Evolutionary conservation across 179 eudicot genomes (phyloP).

Genomic region (Silene noctiflora): DNA sequence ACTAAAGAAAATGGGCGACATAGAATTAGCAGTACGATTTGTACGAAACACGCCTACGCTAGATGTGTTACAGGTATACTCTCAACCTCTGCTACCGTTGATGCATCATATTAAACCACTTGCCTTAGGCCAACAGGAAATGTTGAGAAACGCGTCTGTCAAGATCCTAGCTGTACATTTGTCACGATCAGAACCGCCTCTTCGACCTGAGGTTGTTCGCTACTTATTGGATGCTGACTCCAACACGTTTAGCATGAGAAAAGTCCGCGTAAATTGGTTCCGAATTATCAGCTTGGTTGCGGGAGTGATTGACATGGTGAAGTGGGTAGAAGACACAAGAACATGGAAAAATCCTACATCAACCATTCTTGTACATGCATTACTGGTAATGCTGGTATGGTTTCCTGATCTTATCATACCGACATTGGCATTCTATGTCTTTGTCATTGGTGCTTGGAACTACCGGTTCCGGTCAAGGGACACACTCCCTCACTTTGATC

Average conservation of each 20-base stretch:
- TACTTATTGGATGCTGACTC: constrained; percentile 77
- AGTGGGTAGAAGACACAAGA: constrained; percentile 84
- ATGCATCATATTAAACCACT: constrained; percentile 92
- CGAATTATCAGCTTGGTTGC: constrained; percentile 68
- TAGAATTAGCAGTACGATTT: constrained; percentile 73
- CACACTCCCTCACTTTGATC: constrained; percentile 65
- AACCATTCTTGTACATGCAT: constrained; percentile 75
- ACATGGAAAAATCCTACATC: constrained; percentile 90
- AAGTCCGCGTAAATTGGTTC: constrained; percentile 80
- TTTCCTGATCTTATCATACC: constrained; percentile 84
- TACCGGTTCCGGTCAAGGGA: constrained; percentile 56
- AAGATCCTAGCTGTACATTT: constrained; percentile 63
- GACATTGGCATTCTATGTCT: constrained; percentile 72
- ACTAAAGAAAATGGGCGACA: constrained; percentile 82
- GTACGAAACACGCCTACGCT: constrained; percentile 51
- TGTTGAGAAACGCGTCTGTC: constrained; percentile 47
- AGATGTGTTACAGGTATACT: constrained; percentile 72
- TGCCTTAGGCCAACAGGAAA: constrained; percentile 68
- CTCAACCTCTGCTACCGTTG: constrained; percentile 67
- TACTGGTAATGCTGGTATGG: constrained; percentile 86
- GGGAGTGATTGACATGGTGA: constrained; percentile 56
- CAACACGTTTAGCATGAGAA: constrained; percentile 77
- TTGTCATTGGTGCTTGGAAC: constrained; percentile 77
- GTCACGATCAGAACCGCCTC: constrained; percentile 86
- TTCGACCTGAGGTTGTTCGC: constrained; percentile 60